These are phyloP conservation scores for Stagonosporopsis tanaceti DNA, from an alignment of 2,329 filamentous ascomycete species.

Conservation along the genomic window DNA sequence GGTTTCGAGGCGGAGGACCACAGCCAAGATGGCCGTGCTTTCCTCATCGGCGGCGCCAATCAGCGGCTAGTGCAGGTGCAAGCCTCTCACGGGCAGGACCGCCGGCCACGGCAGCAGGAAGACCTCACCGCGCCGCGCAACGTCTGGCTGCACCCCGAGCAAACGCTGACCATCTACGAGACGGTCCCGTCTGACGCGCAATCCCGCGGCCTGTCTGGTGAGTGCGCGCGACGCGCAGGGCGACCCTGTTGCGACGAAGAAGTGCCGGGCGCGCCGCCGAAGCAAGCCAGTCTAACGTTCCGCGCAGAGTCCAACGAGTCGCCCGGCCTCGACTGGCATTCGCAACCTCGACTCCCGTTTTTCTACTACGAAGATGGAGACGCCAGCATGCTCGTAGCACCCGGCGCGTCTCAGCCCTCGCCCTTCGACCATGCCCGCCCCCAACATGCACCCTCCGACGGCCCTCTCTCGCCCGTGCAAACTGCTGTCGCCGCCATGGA, in stretches of 20 bases:
- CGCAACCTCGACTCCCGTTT: slow-evolving; percentile 1
- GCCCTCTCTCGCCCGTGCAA: slow-evolving; percentile 24
- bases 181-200: not conserved
- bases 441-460: slow-evolving; percentile 37
- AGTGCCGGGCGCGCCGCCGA: slow-evolving; percentile 15
- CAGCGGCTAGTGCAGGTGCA: slow-evolving; percentile 18
- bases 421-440: slow-evolving; percentile 30
- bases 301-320: slow-evolving; percentile 13
- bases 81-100: slow-evolving; percentile 24
- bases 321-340: slow-evolving; percentile 3
- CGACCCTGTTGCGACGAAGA: slow-evolving; percentile 7
- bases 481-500: slow-evolving; percentile 39
- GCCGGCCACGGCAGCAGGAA: slow-evolving; percentile 2
- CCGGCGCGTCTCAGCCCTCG: slow-evolving; percentile 28
- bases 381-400: slow-evolving; percentile 44
- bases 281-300: slow-evolving; percentile 14
- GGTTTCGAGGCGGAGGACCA: not conserved
- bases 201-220: not conserved
- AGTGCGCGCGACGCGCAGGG: slow-evolving; percentile 14
- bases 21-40: slow-evolving; percentile 2
- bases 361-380: slow-evolving; percentile 36
- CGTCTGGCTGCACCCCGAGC: not conserved
- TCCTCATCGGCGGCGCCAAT: slow-evolving; percentile 7
- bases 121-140: slow-evolving; percentile 13
- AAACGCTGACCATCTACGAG: not conserved